Percentiles rank a stretch among this genome's conserved stretches.
Evolutionary conservation across 2,329 filamentous ascomycete genomes (phyloP).

Genomic region (Xylaria sp.): DNA sequence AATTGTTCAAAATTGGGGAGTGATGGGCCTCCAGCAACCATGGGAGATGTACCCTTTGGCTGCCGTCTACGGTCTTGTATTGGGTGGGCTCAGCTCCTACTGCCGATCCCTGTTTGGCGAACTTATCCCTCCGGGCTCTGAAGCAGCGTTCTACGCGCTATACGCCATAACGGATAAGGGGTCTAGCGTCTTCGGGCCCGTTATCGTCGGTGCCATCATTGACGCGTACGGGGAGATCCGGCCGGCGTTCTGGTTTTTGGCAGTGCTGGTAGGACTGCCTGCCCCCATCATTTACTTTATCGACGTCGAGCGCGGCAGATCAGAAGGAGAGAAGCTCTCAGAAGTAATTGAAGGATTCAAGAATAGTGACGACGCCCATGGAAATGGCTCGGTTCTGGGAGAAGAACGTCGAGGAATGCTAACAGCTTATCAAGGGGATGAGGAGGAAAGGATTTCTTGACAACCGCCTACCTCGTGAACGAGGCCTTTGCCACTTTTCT

Average conservation of each 20-base stretch:
- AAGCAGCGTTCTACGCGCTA: constrained; percentile 94
- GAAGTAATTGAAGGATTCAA: constrained; percentile 62
- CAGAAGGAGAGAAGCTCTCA: constrained; percentile 69
- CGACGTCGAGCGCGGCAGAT: constrained; percentile 78
- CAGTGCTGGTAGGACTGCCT: constrained; percentile 80
- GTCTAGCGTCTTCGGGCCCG: constrained; percentile 89
- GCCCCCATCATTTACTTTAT: constrained; percentile 85
- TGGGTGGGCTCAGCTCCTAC: constrained; percentile 91
- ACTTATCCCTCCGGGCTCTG: constrained; percentile 89
- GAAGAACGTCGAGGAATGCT: constrained; percentile 45
- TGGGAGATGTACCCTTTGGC: constrained; percentile 98
- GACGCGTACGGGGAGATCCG: constrained; percentile 81
- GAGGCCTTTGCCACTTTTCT: neutral
- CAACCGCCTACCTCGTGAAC: constrained; percentile 1
- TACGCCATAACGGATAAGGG: constrained; percentile 99
- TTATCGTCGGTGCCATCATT: constrained; percentile 91
- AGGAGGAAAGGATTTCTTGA: constrained; percentile 34
- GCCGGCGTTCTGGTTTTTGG: constrained; percentile 91
- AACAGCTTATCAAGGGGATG: constrained; percentile 43
- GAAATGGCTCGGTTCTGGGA: constrained; percentile 27
- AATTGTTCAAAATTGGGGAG: constrained; percentile 73
- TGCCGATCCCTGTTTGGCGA: constrained; percentile 92
- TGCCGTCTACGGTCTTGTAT: constrained; percentile 88
- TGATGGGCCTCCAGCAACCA: constrained; percentile 85
- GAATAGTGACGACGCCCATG: constrained; percentile 31